phyloP scores from a whole-genome alignment of 331 rosid genomes.

The Pyrus hybrid region DNA sequence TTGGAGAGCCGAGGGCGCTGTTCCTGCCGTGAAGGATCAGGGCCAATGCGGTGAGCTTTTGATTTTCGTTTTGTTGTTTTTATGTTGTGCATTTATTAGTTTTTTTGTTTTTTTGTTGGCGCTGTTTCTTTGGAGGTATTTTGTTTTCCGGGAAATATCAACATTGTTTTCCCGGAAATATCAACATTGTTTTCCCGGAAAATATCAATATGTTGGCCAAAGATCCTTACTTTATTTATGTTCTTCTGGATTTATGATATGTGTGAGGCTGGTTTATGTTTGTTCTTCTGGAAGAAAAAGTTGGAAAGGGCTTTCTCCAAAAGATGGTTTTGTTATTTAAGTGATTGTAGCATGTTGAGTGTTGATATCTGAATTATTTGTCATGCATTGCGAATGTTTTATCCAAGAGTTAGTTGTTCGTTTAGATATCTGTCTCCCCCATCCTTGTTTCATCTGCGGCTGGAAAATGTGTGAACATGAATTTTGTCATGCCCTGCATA shows the following conservation, averaged over 20 bases:
- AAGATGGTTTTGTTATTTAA: neutral
- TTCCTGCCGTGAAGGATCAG: slow-evolving; percentile 70
- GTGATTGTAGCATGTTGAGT: neutral
- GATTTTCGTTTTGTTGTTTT: neutral
- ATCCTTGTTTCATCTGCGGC: neutral
- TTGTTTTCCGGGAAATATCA: slow-evolving; percentile 3
- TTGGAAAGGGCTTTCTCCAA: neutral
- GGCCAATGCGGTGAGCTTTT: slow-evolving; percentile 75
- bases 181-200: slow-evolving; percentile 1
- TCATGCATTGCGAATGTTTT: too few species aligned
- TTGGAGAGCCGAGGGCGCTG: slow-evolving; percentile 82
- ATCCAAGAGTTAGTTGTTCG: too few species aligned
- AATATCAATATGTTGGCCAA: neutral
- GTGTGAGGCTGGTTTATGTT: neutral
- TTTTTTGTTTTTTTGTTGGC: neutral
- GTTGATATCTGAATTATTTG: too few species aligned
- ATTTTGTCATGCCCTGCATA: too few species aligned
- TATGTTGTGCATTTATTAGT: neutral
- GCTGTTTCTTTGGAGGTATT: neutral
- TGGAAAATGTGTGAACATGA: neutral
- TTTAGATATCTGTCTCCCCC: too few species aligned
- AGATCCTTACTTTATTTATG: neutral
- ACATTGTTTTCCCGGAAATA: neutral
- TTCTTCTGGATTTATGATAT: neutral
- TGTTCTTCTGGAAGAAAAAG: neutral